phyloP scores from a whole-genome alignment of 352 stramenopile genomes.

The Nannochloropsis limnetica region DNA sequence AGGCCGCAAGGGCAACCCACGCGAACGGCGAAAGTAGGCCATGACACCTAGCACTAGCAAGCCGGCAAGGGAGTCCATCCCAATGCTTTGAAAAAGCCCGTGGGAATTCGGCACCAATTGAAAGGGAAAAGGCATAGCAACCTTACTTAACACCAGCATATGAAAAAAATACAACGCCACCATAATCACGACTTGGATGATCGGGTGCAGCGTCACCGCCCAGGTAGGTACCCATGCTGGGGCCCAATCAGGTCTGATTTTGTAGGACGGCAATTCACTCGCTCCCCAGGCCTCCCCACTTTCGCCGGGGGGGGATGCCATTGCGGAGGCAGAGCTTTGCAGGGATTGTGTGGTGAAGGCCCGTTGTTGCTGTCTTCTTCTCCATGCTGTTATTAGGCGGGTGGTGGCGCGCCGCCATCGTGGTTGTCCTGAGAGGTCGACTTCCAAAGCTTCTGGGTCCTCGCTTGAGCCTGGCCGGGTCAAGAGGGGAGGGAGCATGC shows the following conservation, averaged over 20 bases:
- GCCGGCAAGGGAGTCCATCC: conserved; percentile 58
- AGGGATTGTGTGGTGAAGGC: neutral
- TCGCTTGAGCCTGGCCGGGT: neutral
- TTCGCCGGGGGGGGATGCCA: neutral
- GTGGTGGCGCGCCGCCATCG: neutral
- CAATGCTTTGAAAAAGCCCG: conserved; percentile 61
- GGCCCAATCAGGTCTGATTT: neutral
- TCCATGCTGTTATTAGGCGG: neutral
- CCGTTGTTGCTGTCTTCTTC: conserved; percentile 15
- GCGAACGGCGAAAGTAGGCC: neutral
- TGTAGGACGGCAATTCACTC: conserved; percentile 29
- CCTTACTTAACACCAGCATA: conserved; percentile 59
- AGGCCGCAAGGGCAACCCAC: neutral
- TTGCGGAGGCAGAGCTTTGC: neutral
- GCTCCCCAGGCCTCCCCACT: neutral
- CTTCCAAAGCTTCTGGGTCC: neutral
- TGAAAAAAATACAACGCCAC: conserved; percentile 61
- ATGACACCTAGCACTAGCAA: neutral
- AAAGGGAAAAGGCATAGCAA: conserved; percentile 59
- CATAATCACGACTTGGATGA: conserved; percentile 53
- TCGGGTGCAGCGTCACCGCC: conserved; percentile 54
- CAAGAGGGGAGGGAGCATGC: neutral
- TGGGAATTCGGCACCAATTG: conserved; percentile 63
- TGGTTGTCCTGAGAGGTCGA: neutral
- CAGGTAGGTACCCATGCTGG: conserved; percentile 55